phyloP scores from a whole-genome alignment of 2,329 filamentous ascomycete genomes.

The Grosmannia huntii region DNA sequence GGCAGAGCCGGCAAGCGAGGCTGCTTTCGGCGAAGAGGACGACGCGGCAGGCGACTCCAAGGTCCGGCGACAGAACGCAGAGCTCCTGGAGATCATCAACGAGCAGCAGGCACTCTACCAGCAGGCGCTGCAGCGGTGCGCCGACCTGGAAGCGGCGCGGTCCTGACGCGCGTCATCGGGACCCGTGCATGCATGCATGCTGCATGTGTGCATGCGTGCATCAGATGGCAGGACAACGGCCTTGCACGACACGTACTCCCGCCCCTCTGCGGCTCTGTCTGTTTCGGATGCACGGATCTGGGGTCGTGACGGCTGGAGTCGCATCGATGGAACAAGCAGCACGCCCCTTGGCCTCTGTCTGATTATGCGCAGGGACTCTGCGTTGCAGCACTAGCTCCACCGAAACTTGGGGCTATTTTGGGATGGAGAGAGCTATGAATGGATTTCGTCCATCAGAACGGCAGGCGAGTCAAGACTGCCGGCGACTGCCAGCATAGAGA shows the following conservation, averaged over 20 bases:
- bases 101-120: constrained; percentile 24
- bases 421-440: too few species aligned
- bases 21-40: not conserved
- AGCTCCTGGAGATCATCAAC: constrained; percentile 26
- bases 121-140: constrained; percentile 17
- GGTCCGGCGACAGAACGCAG: constrained; percentile 22
- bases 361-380: too few species aligned
- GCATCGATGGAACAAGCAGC: not conserved
- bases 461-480: too few species aligned
- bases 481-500: too few species aligned
- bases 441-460: too few species aligned
- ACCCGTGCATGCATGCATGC: not conserved
- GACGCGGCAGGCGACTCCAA: constrained; percentile 20
- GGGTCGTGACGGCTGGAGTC: not conserved
- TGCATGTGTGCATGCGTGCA: too few species aligned
- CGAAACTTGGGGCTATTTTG: too few species aligned
- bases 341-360: too few species aligned
- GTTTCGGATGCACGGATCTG: not conserved
- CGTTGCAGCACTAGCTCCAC: too few species aligned
- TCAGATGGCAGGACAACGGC: not conserved
- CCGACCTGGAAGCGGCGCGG: constrained; percentile 15
- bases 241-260: too few species aligned
- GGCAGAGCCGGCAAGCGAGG: not conserved
- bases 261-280: not conserved
- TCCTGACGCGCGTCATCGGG: not conserved